Evolutionary conservation across 345 rosid species (phyloP).

Genomic region (Melaleuca quinquenervia): DNA sequence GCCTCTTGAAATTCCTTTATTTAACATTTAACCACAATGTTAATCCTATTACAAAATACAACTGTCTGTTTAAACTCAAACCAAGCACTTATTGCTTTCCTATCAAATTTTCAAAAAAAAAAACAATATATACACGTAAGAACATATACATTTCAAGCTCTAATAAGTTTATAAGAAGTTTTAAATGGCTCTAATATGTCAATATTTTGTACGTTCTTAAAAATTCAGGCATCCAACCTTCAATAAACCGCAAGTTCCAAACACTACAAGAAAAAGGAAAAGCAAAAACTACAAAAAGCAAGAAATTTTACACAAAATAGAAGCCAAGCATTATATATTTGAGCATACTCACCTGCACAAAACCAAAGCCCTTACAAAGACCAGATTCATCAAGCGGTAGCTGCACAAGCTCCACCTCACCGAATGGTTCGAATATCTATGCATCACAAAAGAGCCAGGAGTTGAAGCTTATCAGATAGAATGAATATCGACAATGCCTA

Average conservation of each 20-base stretch:
- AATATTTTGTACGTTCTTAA: not conserved
- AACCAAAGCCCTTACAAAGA: slow-evolving; percentile 92
- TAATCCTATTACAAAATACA: not conserved
- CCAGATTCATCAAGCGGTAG: slow-evolving; percentile 86
- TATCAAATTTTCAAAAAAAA: not conserved
- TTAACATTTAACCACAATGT: not conserved
- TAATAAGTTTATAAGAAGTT: not conserved
- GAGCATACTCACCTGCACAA: slow-evolving; percentile 65
- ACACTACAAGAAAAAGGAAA: not conserved
- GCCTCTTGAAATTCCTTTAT: not conserved
- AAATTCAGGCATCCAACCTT: not conserved
- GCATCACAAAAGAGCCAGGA: slow-evolving; percentile 1
- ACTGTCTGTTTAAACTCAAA: not conserved
- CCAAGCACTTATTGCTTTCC: not conserved
- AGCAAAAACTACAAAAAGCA: not conserved
- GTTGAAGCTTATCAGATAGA: not conserved
- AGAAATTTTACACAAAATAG: not conserved
- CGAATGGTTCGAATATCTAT: slow-evolving; percentile 94
- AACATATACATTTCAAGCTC: not conserved
- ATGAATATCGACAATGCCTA: not conserved
- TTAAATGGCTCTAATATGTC: not conserved
- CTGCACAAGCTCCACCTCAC: slow-evolving; percentile 91
- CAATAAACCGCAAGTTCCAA: not conserved
- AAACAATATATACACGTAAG: not conserved
- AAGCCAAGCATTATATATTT: not conserved